Conservation (phyloP, 495 filamentous ascomycete species). For the Penicillium verhagenii region DNA sequence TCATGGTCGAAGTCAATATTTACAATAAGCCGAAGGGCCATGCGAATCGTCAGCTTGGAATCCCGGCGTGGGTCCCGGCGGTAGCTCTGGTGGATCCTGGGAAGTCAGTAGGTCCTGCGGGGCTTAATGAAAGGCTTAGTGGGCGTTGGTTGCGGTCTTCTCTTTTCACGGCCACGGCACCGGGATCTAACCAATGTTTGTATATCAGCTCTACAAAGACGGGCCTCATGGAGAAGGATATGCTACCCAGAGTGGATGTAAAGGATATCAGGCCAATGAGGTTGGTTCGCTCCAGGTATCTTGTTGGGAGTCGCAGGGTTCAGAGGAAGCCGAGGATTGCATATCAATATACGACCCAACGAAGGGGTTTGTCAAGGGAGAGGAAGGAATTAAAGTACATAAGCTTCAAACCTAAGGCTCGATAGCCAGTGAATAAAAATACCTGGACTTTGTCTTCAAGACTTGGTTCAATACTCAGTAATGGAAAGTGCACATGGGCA, state of each 20-base stretch:
- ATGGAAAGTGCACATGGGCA: background rate
- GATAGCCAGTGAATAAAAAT: background rate
- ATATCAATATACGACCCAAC: background rate
- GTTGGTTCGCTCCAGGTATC: background rate
- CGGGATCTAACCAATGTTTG: background rate
- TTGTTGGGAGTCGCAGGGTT: background rate
- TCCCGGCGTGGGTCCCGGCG: background rate
- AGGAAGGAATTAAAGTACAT: background rate
- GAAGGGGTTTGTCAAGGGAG: background rate
- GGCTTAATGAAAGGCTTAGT: background rate
- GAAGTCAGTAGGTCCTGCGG: background rate
- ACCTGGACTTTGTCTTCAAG: background rate
- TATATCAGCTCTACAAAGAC: background rate
- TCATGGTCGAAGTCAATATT: slow-evolving; percentile 1
- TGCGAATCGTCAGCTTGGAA: background rate
- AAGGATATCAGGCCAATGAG: background rate
- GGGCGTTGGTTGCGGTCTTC: background rate
- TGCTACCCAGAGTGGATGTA: background rate
- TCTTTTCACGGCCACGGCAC: background rate
- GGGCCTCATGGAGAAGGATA: background rate
- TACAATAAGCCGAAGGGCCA: background rate
- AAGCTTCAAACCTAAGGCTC: background rate
- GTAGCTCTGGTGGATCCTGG: background rate
- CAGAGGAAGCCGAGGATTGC: background rate
- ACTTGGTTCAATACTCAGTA: background rate